phyloP scores from a whole-genome alignment of 352 stramenopile species.

The Phytophthora colocasiae region DNA sequence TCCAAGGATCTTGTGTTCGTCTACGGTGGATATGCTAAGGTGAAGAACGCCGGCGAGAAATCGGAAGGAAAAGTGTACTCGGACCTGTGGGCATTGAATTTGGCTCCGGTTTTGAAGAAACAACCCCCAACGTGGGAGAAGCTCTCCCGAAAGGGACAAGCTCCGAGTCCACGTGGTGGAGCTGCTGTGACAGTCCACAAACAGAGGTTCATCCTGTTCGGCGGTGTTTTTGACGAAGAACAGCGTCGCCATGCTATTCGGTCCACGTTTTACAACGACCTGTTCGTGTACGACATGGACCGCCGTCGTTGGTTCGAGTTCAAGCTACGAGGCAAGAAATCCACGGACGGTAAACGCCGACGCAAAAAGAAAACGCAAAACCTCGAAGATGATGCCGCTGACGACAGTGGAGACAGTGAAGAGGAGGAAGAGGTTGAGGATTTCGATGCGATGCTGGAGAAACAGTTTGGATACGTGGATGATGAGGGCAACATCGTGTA shows the following conservation, averaged over 20 bases:
- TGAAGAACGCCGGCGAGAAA: constrained; percentile 93
- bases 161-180: constrained; percentile 81
- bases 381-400: constrained; percentile 47
- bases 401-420: constrained; percentile 60
- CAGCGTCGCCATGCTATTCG: constrained; percentile 81
- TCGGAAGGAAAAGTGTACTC: constrained; percentile 95
- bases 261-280: constrained; percentile 97
- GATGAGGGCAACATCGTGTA: constrained; percentile 96
- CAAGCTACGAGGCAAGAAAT: constrained; percentile 88
- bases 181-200: constrained; percentile 92
- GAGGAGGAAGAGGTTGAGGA: constrained; percentile 85
- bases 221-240: constrained; percentile 95
- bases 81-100: constrained; percentile 95
- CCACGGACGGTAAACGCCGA: constrained; percentile 63
- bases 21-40: constrained; percentile 96
- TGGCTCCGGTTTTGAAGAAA: constrained; percentile 90
- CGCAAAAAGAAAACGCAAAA: constrained; percentile 68
- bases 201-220: constrained; percentile 97
- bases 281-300: constrained; percentile 98
- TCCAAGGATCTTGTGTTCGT: constrained; percentile 93
- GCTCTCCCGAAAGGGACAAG: constrained; percentile 88
- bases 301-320: constrained; percentile 95
- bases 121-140: constrained; percentile 95
- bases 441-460: constrained; percentile 83
- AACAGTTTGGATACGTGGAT: constrained; percentile 97